Base-by-base conservation (phyloP, 352 stramenopile species). In the Phytophthora sp. region DNA sequence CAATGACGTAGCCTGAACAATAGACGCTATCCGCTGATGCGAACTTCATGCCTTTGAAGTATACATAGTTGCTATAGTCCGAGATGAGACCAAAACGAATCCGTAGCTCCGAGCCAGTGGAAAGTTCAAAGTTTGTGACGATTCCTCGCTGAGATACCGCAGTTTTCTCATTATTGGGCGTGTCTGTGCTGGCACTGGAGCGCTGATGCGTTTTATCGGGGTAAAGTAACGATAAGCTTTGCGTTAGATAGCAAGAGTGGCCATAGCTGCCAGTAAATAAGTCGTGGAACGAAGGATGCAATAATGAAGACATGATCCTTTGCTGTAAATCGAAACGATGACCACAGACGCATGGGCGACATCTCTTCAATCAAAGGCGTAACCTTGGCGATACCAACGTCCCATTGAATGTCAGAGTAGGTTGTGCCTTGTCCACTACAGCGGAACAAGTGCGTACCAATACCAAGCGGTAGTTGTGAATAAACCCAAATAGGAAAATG, bases 41-140 rank as follows among this genome's bases (percentile, higher is more conserved):
- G 26, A 74, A 80, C 62, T 80, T 78, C 49, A 80, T 63, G 24
- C 74, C 74, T 45, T 79, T 74, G 41, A 78, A 75, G 41, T 60
- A 70, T 2, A 71, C 54, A 58, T 72, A 77, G 29, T 80, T 77
- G 23, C 67, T 67, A 42, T 73, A 84, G 18, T 75, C 58, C 1
- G 57, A 84, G 7, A 84, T 59, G 18, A 84, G 35, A 0, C 75
- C 75, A 18, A 78, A 64, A 0, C 67, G 55, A 7, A 57, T 70
- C 42, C 68, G 68, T 4, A 76, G 44, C 35, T 66, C 35, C 18
- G 63, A 57, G n/a, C 68, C 68, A 0, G 68, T 76, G 7, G 68
- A 61, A 38, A 76, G 41, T 23, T 76, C 68, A 15, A 76, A 76
- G 16, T 73, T 73, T 9, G 68, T 76, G 20, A 69, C 36, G 13